Evolutionary conservation across 495 filamentous ascomycete genomes (phyloP).

Genomic region (Immersiella caudata): DNA sequence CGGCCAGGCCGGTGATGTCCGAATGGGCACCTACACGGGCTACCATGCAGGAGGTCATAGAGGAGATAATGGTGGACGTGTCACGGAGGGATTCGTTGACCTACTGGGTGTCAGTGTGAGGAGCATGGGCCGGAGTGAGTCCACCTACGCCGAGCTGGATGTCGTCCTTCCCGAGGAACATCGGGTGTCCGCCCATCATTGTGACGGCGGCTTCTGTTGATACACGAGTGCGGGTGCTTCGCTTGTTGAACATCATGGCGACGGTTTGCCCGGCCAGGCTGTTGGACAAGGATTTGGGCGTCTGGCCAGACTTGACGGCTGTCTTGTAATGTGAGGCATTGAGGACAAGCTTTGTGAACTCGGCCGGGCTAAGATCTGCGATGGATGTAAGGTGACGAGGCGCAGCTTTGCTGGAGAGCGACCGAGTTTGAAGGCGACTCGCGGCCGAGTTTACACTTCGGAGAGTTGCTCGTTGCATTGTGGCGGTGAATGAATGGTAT

Average conservation of each 20-base stretch:
- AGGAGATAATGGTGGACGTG: constrained; percentile 84
- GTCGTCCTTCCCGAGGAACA: constrained; percentile 94
- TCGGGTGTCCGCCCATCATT: constrained; percentile 84
- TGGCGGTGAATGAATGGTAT: constrained; percentile 18
- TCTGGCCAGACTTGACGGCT: constrained; percentile 65
- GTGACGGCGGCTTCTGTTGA: constrained; percentile 87
- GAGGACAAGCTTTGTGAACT: constrained; percentile 78
- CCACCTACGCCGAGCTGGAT: constrained; percentile 84
- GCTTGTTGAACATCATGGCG: constrained; percentile 95
- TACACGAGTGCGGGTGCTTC: constrained; percentile 87
- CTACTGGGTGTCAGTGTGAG: constrained; percentile 34
- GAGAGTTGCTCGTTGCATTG: constrained; percentile 30
- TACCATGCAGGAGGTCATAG: constrained; percentile 89
- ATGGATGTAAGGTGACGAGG: constrained; percentile 90
- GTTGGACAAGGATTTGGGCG: constrained; percentile 56
- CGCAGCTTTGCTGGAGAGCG: constrained; percentile 38
- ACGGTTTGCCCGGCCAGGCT: constrained; percentile 71
- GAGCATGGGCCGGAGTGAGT: not conserved
- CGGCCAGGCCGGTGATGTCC: constrained; percentile 77
- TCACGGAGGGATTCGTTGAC: constrained; percentile 91
- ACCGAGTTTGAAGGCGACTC: constrained; percentile 30
- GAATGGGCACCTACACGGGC: constrained; percentile 83
- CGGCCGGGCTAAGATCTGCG: constrained; percentile 75
- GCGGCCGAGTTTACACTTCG: constrained; percentile 32
- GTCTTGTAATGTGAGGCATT: constrained; percentile 78